Conservation (phyloP, 2,329 filamentous ascomycete species). For the Scedosporium apiospermum region DNA sequence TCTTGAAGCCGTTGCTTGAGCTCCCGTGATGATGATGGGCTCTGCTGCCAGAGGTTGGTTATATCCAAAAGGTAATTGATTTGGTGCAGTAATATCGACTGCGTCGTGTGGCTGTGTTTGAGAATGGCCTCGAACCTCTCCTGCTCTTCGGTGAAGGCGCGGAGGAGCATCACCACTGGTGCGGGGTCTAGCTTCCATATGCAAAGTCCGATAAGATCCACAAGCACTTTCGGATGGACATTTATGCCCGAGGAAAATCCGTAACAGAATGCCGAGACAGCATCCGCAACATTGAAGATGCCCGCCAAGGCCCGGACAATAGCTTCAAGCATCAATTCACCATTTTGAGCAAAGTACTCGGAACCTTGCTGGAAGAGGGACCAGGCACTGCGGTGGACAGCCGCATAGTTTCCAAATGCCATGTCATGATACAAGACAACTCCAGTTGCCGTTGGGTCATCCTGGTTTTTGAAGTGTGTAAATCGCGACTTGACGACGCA, state of each 20-base stretch:
- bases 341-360: background rate
- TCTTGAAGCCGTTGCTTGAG: background rate
- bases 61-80: conserved; percentile 10
- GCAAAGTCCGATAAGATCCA: conserved; percentile 30
- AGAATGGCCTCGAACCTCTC: conserved; percentile 5
- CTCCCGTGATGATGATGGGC: background rate
- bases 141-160: conserved; percentile 5
- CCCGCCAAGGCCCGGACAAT: conserved; percentile 39
- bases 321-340: conserved; percentile 27
- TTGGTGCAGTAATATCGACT: conserved; percentile 10
- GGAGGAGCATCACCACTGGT: conserved; percentile 8
- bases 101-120: background rate
- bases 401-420: conserved; percentile 8
- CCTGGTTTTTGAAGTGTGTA: conserved; percentile 29
- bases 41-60: background rate
- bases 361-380: background rate
- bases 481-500: conserved; percentile 24
- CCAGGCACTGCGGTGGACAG: background rate
- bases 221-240: conserved; percentile 22
- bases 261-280: conserved; percentile 29
- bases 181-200: conserved; percentile 26
- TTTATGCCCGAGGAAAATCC: conserved; percentile 25
- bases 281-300: conserved; percentile 34
- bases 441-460: conserved; percentile 35
- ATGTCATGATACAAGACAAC: conserved; percentile 39